A percentile compares a stretch with the other conserved stretches of the same genome.
Conservation (phyloP, 345 rosid species). For the Balakata baccata region DNA sequence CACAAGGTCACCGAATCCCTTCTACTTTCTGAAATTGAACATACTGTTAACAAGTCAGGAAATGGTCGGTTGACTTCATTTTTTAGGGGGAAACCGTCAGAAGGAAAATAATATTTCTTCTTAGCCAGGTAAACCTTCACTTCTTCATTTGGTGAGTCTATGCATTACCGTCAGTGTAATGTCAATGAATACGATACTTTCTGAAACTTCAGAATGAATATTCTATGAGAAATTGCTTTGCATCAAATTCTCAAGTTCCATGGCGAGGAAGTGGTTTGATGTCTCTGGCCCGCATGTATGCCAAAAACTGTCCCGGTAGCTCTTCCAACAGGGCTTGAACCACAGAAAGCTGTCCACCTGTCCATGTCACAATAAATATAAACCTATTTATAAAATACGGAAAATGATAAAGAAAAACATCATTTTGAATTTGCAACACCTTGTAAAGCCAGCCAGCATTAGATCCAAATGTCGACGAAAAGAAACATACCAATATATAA, state of each 20-base stretch:
- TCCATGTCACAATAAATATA: neutral
- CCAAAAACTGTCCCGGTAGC: constrained; percentile 80
- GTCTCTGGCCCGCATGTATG: constrained; percentile 53
- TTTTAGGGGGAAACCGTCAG: neutral
- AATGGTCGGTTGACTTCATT: neutral
- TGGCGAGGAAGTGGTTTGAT: constrained; percentile 44
- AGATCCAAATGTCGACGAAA: too few species aligned
- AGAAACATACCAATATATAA: too few species aligned
- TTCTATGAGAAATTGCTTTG: neutral
- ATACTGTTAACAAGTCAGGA: neutral
- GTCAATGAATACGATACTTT: too few species aligned
- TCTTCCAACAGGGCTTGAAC: constrained; percentile 82
- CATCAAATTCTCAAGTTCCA: neutral
- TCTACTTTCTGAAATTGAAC: neutral
- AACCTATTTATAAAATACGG: too few species aligned
- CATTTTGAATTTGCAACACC: neutral
- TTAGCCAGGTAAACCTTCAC: neutral
- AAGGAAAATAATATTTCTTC: neutral
- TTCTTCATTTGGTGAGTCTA: neutral
- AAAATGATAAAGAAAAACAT: neutral
- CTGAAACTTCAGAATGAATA: neutral
- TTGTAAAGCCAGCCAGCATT: too few species aligned
- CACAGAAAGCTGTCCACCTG: constrained; percentile 65
- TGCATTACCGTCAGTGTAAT: too few species aligned
- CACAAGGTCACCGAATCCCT: neutral